Conservation (phyloP, 495 filamentous ascomycete species). For the Staphylotrichum longicolle region DNA sequence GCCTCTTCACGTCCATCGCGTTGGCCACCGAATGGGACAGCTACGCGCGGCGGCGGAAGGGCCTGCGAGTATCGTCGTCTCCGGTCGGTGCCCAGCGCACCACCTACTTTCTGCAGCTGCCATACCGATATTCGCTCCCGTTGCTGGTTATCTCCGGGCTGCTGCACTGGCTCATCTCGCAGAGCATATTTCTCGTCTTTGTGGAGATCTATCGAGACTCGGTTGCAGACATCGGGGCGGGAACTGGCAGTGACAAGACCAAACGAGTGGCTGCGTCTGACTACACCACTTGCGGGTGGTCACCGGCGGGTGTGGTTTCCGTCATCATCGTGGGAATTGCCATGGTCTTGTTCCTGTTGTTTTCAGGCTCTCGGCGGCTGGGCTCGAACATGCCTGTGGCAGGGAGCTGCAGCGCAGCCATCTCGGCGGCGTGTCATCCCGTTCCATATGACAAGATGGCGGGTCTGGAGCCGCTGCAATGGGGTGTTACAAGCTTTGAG, state of each 20-base stretch:
- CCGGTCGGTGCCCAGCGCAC: constrained; percentile 40
- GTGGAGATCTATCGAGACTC: not conserved
- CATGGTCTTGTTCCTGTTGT: constrained; percentile 20
- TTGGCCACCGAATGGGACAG: constrained; percentile 32
- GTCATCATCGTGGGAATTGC: constrained; percentile 34
- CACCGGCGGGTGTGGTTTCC: constrained; percentile 28
- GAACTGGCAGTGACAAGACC: too few relatives aligned
- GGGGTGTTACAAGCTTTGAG: constrained; percentile 34
- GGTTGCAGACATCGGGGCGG: not conserved
- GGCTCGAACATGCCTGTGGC: constrained; percentile 43
- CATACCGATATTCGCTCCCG: constrained; percentile 44
- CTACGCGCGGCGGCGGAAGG: constrained; percentile 33
- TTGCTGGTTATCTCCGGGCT: constrained; percentile 33
- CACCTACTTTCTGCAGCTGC: constrained; percentile 49
- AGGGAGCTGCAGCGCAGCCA: constrained; percentile 43
- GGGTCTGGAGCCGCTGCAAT: constrained; percentile 30
- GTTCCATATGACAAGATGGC: constrained; percentile 11
- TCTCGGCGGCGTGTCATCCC: constrained; percentile 52
- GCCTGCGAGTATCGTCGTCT: constrained; percentile 45
- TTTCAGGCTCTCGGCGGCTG: constrained; percentile 16
- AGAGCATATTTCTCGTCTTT: constrained; percentile 41
- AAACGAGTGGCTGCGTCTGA: not conserved
- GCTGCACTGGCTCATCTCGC: constrained; percentile 46
- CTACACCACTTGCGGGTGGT: constrained; percentile 17
- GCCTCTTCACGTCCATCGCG: constrained; percentile 40